Evolutionary conservation across 2,329 filamentous ascomycete species (phyloP).

Genomic region (Clonostachys rosea): DNA sequence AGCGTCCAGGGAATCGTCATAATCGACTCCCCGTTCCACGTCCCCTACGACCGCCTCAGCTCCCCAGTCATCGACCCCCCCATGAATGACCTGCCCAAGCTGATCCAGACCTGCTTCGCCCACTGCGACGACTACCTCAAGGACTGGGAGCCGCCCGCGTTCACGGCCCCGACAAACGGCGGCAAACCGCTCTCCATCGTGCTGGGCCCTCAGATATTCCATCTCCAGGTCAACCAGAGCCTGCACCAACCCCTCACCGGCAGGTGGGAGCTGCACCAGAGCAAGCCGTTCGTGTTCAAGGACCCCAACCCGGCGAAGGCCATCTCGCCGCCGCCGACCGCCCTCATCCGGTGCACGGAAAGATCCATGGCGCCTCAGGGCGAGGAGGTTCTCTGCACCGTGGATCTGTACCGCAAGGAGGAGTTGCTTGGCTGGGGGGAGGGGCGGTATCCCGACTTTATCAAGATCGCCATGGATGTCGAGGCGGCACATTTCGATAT

Average conservation of each 20-base stretch:
- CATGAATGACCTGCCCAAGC: conserved; percentile 12
- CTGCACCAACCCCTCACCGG: conserved; percentile 11
- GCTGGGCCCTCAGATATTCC: background rate
- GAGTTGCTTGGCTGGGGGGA: conserved; percentile 16
- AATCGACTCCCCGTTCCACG: conserved; percentile 19
- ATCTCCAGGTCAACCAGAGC: conserved; percentile 6
- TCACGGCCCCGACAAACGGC: conserved; percentile 10
- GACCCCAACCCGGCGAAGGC: conserved; percentile 1
- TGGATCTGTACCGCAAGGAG: conserved; percentile 17
- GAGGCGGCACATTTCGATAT: conserved; percentile 17
- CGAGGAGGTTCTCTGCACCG: conserved; percentile 6
- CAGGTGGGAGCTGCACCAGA: conserved; percentile 8
- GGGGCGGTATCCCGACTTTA: conserved; percentile 15
- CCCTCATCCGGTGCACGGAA: conserved; percentile 13
- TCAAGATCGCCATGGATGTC: conserved; percentile 17
- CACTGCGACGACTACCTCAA: conserved; percentile 21
- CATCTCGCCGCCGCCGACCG: conserved; percentile 12
- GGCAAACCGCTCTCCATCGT: conserved; percentile 8
- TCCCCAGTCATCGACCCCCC: conserved; percentile 7
- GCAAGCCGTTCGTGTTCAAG: conserved; percentile 1
- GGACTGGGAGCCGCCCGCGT: conserved; percentile 16
- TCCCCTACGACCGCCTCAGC: conserved; percentile 9
- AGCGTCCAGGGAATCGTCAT: conserved; percentile 16
- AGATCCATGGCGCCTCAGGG: conserved; percentile 3
- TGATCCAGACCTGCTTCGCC: conserved; percentile 18